phyloP scores from a whole-genome alignment of 2,329 filamentous ascomycete genomes.

The Aspergillus quadrilineatus region DNA sequence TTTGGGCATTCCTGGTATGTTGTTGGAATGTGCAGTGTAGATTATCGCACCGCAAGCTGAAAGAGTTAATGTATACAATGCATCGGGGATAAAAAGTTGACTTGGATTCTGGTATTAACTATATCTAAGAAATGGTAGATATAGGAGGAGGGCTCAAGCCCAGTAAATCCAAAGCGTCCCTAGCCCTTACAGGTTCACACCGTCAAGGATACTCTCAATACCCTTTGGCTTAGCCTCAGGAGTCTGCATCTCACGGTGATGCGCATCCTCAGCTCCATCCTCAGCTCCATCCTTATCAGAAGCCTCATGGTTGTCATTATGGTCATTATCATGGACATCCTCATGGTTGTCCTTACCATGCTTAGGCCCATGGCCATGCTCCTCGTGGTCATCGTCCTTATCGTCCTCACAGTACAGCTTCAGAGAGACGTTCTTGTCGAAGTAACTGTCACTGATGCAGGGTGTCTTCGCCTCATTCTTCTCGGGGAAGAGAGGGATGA shows the following conservation, averaged over 20 bases:
- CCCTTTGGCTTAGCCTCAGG: background rate
- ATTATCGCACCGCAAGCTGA: background rate
- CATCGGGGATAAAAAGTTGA: background rate
- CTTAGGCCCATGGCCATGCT: background rate
- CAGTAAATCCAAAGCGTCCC: background rate
- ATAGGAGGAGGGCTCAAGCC: background rate
- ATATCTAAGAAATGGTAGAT: background rate
- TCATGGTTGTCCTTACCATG: background rate
- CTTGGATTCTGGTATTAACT: background rate
- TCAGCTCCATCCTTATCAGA: too few relatives aligned
- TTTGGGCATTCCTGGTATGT: background rate
- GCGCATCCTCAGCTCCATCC: background rate
- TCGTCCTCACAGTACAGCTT: slow-evolving; percentile 13
- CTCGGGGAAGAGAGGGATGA: slow-evolving; percentile 12
- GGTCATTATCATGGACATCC: background rate
- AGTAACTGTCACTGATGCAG: slow-evolving; percentile 12
- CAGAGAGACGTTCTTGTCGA: slow-evolving; percentile 10
- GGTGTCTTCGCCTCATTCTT: background rate
- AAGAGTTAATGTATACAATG: background rate
- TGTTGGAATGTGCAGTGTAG: background rate
- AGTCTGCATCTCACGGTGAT: background rate
- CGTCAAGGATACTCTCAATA: background rate
- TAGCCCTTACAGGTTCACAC: background rate
- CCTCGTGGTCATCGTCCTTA: background rate
- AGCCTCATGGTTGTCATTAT: background rate